Percentiles rank a stretch among this genome's conserved stretches.
phyloP scores from a whole-genome alignment of 805 yeast genomes.

The Spathaspora arborariae region DNA sequence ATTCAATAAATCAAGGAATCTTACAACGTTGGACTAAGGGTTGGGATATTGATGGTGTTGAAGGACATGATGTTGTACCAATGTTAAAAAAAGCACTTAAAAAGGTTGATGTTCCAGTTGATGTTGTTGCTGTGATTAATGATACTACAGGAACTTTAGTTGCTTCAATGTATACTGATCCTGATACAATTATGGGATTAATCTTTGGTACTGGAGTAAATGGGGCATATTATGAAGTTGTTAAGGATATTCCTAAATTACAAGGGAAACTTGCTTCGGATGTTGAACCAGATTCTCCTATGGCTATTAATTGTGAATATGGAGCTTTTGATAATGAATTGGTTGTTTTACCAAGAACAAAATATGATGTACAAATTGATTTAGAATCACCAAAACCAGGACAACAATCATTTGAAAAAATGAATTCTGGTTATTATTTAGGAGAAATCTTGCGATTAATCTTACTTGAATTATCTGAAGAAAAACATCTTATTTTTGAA shows the following conservation, averaged over 20 bases:
- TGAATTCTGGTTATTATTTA: conserved; percentile 94
- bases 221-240: conserved; percentile 89
- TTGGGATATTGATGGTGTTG: conserved; percentile 88
- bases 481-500: conserved; percentile 60
- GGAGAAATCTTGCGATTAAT: conserved; percentile 88
- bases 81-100: conserved; percentile 77
- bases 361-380: conserved; percentile 79
- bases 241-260: conserved; percentile 73
- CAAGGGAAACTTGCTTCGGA: conserved; percentile 66
- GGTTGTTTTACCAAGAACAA: conserved; percentile 78
- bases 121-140: conserved; percentile 88
- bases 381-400: conserved; percentile 90
- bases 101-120: conserved; percentile 65
- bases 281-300: conserved; percentile 58
- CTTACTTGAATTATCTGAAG: conserved; percentile 64
- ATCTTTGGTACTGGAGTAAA: conserved; percentile 97
- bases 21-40: conserved; percentile 98
- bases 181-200: conserved; percentile 87
- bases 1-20: conserved; percentile 77
- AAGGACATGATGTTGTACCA: conserved; percentile 91
- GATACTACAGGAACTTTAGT: conserved; percentile 97
- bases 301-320: conserved; percentile 98
- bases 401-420: conserved; percentile 93
- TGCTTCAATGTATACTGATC: conserved; percentile 90
- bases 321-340: conserved; percentile 97